These are phyloP conservation scores for Chimonanthus salicifolius DNA, from an alignment of 164 flowering plant genomes.

Conservation along the genomic window DNA sequence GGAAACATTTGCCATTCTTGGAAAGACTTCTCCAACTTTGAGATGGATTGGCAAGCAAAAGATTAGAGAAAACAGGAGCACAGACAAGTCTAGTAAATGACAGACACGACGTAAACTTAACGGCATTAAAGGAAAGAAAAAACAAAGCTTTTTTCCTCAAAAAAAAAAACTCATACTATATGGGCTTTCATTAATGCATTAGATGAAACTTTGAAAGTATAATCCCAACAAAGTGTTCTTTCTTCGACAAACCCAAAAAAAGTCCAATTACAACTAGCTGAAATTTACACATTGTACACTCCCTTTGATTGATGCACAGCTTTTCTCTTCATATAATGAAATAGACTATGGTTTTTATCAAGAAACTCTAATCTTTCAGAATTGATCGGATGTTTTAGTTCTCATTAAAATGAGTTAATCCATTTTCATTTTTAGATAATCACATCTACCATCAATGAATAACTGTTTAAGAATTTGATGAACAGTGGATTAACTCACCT, in stretches of 20 bases:
- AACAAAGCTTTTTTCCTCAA: background rate
- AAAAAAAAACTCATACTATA: background rate
- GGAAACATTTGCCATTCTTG: too few species aligned
- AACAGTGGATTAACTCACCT: too few species aligned
- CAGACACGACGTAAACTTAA: background rate
- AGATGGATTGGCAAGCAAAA: background rate
- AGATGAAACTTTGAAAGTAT: background rate
- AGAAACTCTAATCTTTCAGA: too few species aligned
- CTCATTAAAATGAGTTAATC: too few species aligned
- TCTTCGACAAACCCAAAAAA: background rate
- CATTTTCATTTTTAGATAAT: too few species aligned
- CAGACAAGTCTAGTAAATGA: background rate
- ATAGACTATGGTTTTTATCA: too few species aligned
- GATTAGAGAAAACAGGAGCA: background rate
- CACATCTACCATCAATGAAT: too few species aligned
- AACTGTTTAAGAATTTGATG: too few species aligned
- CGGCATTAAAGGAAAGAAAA: background rate
- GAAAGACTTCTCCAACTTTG: background rate
- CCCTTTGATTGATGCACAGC: background rate
- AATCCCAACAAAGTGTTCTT: background rate
- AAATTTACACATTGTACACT: background rate
- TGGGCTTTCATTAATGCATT: background rate
- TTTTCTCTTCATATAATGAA: too few species aligned
- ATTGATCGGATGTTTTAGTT: too few species aligned
- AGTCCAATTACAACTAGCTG: background rate